Evolutionary conservation across 176 grass and related monocot species (phyloP).

Genomic region (Luzula sylvatica): DNA sequence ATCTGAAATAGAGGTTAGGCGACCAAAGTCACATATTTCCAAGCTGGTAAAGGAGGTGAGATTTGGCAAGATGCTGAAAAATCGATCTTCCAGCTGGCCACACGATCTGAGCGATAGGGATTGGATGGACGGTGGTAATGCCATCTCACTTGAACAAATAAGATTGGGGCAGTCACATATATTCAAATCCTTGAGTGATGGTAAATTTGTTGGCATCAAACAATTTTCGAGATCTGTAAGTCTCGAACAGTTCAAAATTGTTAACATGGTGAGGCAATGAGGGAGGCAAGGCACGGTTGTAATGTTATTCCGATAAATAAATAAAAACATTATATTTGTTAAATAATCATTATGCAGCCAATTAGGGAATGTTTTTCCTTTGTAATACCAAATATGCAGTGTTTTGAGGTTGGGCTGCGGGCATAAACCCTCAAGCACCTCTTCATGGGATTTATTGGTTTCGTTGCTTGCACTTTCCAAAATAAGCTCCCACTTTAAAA

Average conservation of each 20-base stretch:
- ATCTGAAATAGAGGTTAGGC: conserved; percentile 2
- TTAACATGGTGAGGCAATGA: not conserved
- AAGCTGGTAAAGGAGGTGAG: conserved; percentile 7
- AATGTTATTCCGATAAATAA: not conserved
- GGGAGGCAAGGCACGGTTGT: not conserved
- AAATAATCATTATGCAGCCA: not conserved
- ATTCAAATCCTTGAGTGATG: not conserved
- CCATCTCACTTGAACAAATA: not conserved
- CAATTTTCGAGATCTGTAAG: conserved; percentile 1
- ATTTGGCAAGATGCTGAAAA: conserved; percentile 5
- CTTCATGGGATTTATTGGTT: not conserved
- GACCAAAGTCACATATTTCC: not conserved
- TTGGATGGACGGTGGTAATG: conserved; percentile 18
- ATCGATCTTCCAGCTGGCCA: conserved; percentile 3
- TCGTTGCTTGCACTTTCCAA: not conserved
- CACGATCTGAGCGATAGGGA: not conserved
- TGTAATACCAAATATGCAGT: not conserved
- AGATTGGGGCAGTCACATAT: not conserved
- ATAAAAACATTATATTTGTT: not conserved
- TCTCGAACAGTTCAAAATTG: not conserved
- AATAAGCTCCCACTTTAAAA: too few relatives aligned
- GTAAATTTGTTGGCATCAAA: not conserved
- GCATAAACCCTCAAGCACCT: conserved; percentile 12
- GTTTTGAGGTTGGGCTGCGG: conserved; percentile 18
- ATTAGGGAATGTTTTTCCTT: not conserved